Evolutionary conservation across 2,329 filamentous ascomycete genomes (phyloP), one percentile per base, ranked within the genome.

Genomic region (Ploettnerulaceae sp.): DNA sequence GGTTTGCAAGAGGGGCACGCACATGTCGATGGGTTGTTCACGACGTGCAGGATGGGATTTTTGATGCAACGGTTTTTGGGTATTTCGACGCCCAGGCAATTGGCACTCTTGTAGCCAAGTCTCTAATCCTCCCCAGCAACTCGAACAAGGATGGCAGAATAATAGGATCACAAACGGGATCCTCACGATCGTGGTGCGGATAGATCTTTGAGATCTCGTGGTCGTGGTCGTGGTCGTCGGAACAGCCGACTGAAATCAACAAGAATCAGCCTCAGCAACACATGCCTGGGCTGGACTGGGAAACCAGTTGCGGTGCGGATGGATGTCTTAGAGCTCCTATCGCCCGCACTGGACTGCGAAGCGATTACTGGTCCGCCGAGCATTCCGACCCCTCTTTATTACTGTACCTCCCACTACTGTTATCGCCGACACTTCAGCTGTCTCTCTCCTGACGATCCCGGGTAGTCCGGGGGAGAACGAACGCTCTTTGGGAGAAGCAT

Each of bases 251-350:
- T n/a, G n/a, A 24, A 15, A 37, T 50, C 51, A 51, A 46, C 47
- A 51, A 36, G 28, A 50, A 48, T 55, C 48, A 55, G 51, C 53
- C 51, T 52, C 53, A 54, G 51, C 28, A 21, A 40, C 37, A 29
- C 49, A 54, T 51, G 47, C 49, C 51, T 40, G 43, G 42, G 42
- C 35, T 9, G 14, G 15, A 11, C 25, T 18, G 24, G 25, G 33
- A 14, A 9, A 14, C 29, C 22, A 22, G 29, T n/a, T 4, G 5
- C 15, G 14, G 25, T 28, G 14, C 20, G 22, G 20, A 25, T 22
- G n/a, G 21, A 20, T 22, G 24, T 31, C 34, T 17, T 18, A 15
- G 33, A 35, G 18, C 33, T 35, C 33, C 5, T 28, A 15, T 26
- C 21, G 36, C 24, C 36, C 22, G 24, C 36, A 17, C 36, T 26